phyloP scores from a whole-genome alignment of 129 eudicot species.

The Mikania micrantha region DNA sequence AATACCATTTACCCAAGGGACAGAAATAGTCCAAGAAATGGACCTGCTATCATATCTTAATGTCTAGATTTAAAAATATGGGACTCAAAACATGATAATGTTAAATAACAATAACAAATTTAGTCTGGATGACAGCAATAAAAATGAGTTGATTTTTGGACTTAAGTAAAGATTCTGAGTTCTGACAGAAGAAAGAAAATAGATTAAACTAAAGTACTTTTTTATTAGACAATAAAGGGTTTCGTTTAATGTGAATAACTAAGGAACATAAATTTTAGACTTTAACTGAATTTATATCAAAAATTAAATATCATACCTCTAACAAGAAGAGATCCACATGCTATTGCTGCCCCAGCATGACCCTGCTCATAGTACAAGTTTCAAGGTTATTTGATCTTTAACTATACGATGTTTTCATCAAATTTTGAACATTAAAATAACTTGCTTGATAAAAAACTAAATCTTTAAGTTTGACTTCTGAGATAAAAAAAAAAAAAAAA shows the following conservation, averaged over 20 bases:
- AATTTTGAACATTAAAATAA: background rate
- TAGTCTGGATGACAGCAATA: background rate
- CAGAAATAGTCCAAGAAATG: slow-evolving; percentile 3
- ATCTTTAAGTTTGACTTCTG: background rate
- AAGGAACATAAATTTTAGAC: background rate
- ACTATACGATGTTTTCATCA: slow-evolving; percentile 6
- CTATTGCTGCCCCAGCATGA: slow-evolving; percentile 89
- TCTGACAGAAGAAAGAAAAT: background rate
- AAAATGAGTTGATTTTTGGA: too few species aligned
- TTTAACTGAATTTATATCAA: background rate
- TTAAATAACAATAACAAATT: background rate
- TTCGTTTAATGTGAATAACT: background rate
- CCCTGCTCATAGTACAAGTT: slow-evolving; percentile 42
- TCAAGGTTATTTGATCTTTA: background rate
- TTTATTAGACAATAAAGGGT: background rate
- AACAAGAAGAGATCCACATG: slow-evolving; percentile 88
- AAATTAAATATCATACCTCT: background rate
- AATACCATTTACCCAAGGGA: background rate
- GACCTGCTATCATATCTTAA: slow-evolving; percentile 9
- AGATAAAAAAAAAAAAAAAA: too few species aligned
- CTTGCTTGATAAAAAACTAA: background rate
- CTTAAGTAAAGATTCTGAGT: background rate
- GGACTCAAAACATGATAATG: background rate
- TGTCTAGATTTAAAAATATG: background rate
- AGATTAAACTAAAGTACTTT: background rate